Base-by-base conservation (phyloP, 2,329 filamentous ascomycete species). In the Claviceps citrina region DNA sequence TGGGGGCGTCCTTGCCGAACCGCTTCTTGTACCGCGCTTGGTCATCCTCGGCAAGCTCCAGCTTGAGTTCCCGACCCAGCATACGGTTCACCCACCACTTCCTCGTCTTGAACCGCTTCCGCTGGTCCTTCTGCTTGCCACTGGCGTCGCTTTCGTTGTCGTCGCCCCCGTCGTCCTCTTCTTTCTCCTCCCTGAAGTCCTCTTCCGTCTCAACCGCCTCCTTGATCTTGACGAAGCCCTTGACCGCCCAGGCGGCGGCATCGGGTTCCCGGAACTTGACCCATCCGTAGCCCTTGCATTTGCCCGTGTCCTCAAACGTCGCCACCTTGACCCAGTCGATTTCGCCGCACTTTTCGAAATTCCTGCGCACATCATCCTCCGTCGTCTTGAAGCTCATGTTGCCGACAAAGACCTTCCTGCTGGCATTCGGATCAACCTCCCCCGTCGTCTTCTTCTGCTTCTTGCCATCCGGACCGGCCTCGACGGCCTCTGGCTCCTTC, bases 221-320 rank as follows among this genome's bases (percentile, higher is more conserved):
- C 54, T 72, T 73, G 52, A 86, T 70, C 62, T 77, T 76, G 44
- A 85, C 71, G 51, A 82, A 95, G 1, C 89, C 89, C 55, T 78
- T 79, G 47, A 93, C 85, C 0, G 63, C 63, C 57, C 61, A 62
- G 37, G 78, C 74, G 0, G 85, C 85, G 0, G 81, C 73, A 42
- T 83, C 77, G 9, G 87, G 55, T 38, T 86, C 78, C 55, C 80
- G 78, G 61, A 96, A 98, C 45, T 84, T 84, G 45, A 98, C 77
- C 87, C 91, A 98, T 5, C 81, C 91, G 62, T 81, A 98, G 15
- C 91, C 93, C 65, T 96, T 96, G 67, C 91, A 98, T 65, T 96
- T 98, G 32, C 91, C 91, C 16, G 81, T 81, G 59, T 98, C 93
- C 60, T 96, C 84, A 55, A 98, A 98, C 0, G 87, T 94, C 3